These are phyloP conservation scores for Scorias spongiosa DNA, from an alignment of 2,329 filamentous ascomycete species.

Conservation along the genomic window DNA sequence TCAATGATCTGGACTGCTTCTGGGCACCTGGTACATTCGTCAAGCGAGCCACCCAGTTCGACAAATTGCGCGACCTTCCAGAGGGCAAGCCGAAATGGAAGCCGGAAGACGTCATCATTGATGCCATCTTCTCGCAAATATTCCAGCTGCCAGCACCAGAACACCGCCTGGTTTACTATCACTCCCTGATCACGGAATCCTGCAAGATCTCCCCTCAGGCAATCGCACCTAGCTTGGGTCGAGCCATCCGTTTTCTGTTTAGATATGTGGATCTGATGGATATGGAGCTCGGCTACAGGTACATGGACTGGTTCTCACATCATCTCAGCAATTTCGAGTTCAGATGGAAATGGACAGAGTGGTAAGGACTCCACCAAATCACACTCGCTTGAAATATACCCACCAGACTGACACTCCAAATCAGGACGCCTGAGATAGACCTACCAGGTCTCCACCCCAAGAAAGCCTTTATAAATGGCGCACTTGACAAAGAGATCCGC, in stretches of 20 bases:
- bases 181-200: slow-evolving; percentile 82
- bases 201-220: slow-evolving; percentile 93
- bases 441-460: slow-evolving; percentile 65
- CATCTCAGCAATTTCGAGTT: slow-evolving; percentile 98
- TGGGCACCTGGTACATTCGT: slow-evolving; percentile 83
- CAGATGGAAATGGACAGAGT: slow-evolving; percentile 98
- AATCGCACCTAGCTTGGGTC: slow-evolving; percentile 84
- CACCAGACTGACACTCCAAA: slow-evolving; percentile 1
- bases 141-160: slow-evolving; percentile 75
- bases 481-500: slow-evolving; percentile 90
- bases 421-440: slow-evolving; percentile 61
- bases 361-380: slow-evolving; percentile 35
- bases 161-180: slow-evolving; percentile 93
- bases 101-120: slow-evolving; percentile 91
- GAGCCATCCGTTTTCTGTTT: slow-evolving; percentile 86
- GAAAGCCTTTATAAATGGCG: slow-evolving; percentile 84
- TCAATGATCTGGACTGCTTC: slow-evolving; percentile 91
- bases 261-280: slow-evolving; percentile 70
- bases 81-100: slow-evolving; percentile 77
- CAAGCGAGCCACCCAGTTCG: slow-evolving; percentile 83
- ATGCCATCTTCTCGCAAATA: slow-evolving; percentile 90
- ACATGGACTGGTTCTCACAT: slow-evolving; percentile 95
- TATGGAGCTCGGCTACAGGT: slow-evolving; percentile 70
- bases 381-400: neutral
- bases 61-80: slow-evolving; percentile 56